Base-by-base conservation (phyloP, 208 protist species). In the Leishmania tarentolae region DNA sequence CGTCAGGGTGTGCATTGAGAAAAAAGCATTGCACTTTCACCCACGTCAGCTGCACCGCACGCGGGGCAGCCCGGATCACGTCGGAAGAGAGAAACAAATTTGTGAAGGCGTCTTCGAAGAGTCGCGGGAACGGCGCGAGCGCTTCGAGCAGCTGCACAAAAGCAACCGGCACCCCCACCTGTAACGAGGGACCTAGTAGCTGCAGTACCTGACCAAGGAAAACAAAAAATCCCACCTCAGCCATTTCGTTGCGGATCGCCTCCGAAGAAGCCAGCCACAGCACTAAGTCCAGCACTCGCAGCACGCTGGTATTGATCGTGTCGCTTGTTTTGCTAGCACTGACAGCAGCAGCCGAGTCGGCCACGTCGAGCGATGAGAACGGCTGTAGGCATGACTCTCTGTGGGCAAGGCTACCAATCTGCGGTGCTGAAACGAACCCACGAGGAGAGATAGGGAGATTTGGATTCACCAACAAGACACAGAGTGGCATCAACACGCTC, bases 51-150 rank as follows among this genome's bases (percentile, higher is more conserved):
- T 93, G 93, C 71, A 91, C 92, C 63, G 69, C 76, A 13, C 79
- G 83, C 31, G 86, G 70, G 37, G 86, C 92, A 17, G 90, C 78
- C 56, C 88, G 93, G 15, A 98, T 88, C 1, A 96, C 76, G 69
- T 93, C 90, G 15, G 86, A 75, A 28, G 87, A 94, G n/a, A 98
- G 81, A 85, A 98, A 98, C 28, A 96, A 83, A 37, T 88, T 80
- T 3, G 79, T 88, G 80, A 94, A 94, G 46, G 89, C 92, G 21
- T 87, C 82, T 65, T 95, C 88, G 80, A 98, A 94, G 9, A 97
- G 84, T n/a, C 61, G 47, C 9, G 77, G 71, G 56, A 81, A 84
- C 24, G 83, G 76, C 65, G 75, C 17, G 17, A 96, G 78, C 4
- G 86, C 68, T 75, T 78, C 84, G 69, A 94, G 94, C 50, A 97